Evolutionary conservation across 192 early-diverging fungal genomes (phyloP).

Genomic region (Cladochytrium replicatum): DNA sequence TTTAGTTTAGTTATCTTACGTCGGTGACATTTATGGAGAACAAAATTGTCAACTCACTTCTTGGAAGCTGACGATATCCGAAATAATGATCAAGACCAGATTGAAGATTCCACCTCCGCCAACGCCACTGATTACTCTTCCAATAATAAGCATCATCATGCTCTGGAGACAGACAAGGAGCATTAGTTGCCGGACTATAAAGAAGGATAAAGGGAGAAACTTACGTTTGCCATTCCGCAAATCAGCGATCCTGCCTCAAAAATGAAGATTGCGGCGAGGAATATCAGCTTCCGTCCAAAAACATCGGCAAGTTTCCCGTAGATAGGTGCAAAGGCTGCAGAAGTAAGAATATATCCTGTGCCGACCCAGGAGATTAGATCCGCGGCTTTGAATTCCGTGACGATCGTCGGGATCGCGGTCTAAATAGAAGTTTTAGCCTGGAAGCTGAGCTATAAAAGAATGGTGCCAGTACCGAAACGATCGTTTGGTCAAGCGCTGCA

Average conservation of each 20-base stretch:
- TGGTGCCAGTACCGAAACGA: no score
- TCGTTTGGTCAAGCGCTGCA: conserved; percentile 67
- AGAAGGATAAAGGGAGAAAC: no score
- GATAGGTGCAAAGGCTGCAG: conserved; percentile 58
- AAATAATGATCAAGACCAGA: conserved; percentile 70
- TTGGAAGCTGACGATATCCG: conserved; percentile 65
- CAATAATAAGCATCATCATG: conserved; percentile 57
- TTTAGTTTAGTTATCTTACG: no score
- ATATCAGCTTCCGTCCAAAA: conserved; percentile 75
- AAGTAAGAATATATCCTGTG: conserved; percentile 53
- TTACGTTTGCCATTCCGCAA: conserved; percentile 56
- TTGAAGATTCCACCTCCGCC: conserved; percentile 72
- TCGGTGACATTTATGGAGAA: no score
- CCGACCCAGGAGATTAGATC: conserved; percentile 73
- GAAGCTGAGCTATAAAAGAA: no score
- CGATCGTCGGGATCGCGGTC: conserved; percentile 61
- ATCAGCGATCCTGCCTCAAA: conserved; percentile 75
- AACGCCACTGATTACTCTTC: conserved; percentile 69
- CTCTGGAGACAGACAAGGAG: no score
- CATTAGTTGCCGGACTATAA: no score
- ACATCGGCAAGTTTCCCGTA: conserved; percentile 88
- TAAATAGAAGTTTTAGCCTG: no score
- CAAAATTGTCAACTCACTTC: conserved; percentile 17
- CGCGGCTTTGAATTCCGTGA: conserved; percentile 54
- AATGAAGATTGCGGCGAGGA: conserved; percentile 60